Evolutionary conservation across 371 early-diverging fungal genomes (phyloP).

Genomic region (Lichtheimia ramosa): DNA sequence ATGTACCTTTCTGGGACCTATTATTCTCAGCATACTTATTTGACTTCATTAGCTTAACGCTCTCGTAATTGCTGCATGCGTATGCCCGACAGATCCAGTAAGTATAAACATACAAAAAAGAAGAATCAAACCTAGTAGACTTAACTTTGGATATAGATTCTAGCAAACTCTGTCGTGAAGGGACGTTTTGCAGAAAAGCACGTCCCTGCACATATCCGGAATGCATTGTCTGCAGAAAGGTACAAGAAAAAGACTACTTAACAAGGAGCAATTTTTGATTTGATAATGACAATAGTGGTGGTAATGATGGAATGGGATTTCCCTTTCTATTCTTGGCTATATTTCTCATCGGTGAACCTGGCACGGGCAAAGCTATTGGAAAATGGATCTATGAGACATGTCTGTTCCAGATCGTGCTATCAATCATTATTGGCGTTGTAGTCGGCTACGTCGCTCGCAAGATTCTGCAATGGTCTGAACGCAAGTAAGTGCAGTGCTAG

Average conservation of each 20-base stretch:
- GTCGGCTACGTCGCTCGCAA: conserved; percentile 80
- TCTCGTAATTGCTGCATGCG: conserved; percentile 83
- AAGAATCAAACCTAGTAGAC: no score
- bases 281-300: conserved; percentile 51
- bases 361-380: conserved; percentile 65
- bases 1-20: conserved; percentile 16
- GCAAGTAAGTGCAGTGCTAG: conserved; percentile 42
- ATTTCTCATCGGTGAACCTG: conserved; percentile 62
- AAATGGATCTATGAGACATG: conserved; percentile 79
- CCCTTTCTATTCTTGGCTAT: conserved; percentile 88
- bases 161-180: conserved; percentile 94
- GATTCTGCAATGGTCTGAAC: conserved; percentile 74
- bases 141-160: conserved; percentile 42
- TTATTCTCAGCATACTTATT: not conserved
- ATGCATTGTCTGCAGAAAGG: conserved; percentile 89
- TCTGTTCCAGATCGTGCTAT: conserved; percentile 77
- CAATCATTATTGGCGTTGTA: conserved; percentile 75
- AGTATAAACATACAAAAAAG: conserved; percentile 2
- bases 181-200: conserved; percentile 96
- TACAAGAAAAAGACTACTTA: conserved; percentile 7
- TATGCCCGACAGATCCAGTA: conserved; percentile 96
- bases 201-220: conserved; percentile 85
- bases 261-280: not conserved
- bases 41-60: conserved; percentile 55
- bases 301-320: conserved; percentile 86